phyloP scores from a whole-genome alignment of 768 basidiomycete genomes.

The Dictyophora rubrovolvata region DNA sequence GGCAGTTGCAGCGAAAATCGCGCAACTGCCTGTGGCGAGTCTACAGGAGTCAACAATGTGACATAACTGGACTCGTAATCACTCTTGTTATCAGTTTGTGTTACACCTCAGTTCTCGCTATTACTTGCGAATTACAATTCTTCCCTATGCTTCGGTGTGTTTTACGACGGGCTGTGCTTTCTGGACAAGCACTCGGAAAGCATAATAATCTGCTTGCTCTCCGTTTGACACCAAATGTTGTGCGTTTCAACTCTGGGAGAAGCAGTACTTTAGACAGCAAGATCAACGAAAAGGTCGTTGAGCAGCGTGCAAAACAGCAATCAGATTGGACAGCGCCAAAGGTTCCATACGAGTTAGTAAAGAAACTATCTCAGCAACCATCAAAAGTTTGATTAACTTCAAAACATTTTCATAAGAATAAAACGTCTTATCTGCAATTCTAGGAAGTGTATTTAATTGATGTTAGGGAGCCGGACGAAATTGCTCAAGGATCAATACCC shows the following conservation, averaged over 20 bases:
- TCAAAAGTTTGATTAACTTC: conserved; percentile 36
- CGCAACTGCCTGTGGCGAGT: neutral
- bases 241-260: conserved; percentile 1
- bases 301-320: conserved; percentile 30
- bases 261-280: neutral
- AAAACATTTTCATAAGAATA: conserved; percentile 11
- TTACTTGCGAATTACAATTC: neutral
- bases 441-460: conserved; percentile 72
- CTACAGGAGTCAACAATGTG: neutral
- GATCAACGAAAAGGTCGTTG: conserved; percentile 3
- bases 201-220: neutral
- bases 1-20: conserved; percentile 1
- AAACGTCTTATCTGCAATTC: neutral
- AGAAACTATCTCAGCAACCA: conserved; percentile 70
- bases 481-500: conserved; percentile 85
- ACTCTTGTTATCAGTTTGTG: neutral
- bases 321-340: conserved; percentile 70
- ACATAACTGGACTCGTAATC: neutral
- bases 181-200: neutral
- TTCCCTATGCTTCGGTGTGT: neutral
- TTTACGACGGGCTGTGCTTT: neutral
- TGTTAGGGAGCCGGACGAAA: conserved; percentile 90
- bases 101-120: neutral
- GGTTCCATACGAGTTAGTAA: conserved; percentile 71
- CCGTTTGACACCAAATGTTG: neutral